A percentile compares a stretch with the other conserved stretches of the same genome.
phyloP scores from a whole-genome alignment of 129 eudicot genomes.

The Logfia minima region DNA sequence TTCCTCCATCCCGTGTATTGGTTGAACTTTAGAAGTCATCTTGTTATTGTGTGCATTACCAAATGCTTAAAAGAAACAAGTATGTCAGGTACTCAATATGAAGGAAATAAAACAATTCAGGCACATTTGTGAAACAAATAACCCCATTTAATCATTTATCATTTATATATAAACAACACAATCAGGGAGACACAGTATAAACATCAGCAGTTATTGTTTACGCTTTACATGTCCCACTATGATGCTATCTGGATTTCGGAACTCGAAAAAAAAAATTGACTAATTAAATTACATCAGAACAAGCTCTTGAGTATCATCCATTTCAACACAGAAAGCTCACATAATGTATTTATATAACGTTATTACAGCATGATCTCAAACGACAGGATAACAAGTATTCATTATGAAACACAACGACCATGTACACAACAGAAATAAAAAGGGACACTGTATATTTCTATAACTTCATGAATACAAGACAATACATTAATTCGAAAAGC shows the following conservation, averaged over 20 bases:
- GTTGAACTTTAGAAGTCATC: slow-evolving; percentile 66
- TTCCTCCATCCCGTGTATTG: slow-evolving; percentile 39
- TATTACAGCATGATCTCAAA: neutral
- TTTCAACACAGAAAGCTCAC: neutral
- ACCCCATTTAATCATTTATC: neutral
- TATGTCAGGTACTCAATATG: slow-evolving; percentile 7
- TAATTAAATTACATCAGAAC: neutral
- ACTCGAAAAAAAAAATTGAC: neutral
- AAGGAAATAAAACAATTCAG: neutral
- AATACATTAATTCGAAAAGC: neutral
- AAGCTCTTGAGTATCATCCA: neutral
- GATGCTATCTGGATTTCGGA: neutral
- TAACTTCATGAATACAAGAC: neutral
- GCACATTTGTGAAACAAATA: neutral
- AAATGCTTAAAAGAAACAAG: slow-evolving; percentile 19
- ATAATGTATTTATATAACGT: neutral
- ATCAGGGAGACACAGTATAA: neutral
- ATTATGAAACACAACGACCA: neutral
- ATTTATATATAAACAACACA: neutral
- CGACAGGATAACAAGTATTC: neutral
- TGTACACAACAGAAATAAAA: neutral
- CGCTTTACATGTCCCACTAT: neutral
- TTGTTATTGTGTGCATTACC: slow-evolving; percentile 29
- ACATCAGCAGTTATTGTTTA: slow-evolving; percentile 7
- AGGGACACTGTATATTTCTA: neutral